Evolutionary conservation across 768 basidiomycete species (phyloP).

Genomic region (Amanita jacksonii): DNA sequence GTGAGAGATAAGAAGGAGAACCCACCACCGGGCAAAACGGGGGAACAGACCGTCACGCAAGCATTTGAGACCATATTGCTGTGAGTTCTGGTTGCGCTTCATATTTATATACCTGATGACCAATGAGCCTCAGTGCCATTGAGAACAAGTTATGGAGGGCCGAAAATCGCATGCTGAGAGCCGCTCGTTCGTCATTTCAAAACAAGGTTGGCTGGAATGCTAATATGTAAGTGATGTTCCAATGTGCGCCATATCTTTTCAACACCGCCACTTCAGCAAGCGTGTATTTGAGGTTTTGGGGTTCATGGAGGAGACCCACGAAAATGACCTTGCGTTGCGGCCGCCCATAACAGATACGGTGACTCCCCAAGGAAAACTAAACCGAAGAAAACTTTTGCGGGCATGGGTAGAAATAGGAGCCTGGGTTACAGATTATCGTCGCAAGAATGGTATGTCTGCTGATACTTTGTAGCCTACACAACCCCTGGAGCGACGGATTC

Average conservation of each 20-base stretch:
- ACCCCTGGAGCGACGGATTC: conserved; percentile 3
- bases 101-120: conserved; percentile 5
- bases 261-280: conserved; percentile 22
- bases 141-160: conserved; percentile 72
- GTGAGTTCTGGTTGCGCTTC: conserved; percentile 30
- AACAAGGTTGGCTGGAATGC: conserved; percentile 58
- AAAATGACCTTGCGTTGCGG: conserved; percentile 35
- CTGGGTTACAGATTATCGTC: conserved; percentile 53
- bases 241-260: background rate
- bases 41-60: conserved; percentile 42
- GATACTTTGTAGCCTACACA: conserved; percentile 5
- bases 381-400: conserved; percentile 55
- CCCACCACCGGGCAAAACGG: conserved; percentile 45
- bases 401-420: conserved; percentile 73
- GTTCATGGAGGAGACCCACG: conserved; percentile 28
- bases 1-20: conserved; percentile 48
- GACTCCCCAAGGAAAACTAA: conserved; percentile 36
- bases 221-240: conserved; percentile 35
- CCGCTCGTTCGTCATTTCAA: conserved; percentile 45
- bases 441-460: conserved; percentile 29
- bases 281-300: conserved; percentile 35
- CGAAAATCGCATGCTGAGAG: conserved; percentile 48
- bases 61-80: conserved; percentile 58
- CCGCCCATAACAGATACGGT: conserved; percentile 46
- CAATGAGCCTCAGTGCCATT: conserved; percentile 39